Conservation (phyloP, 441 rosid genomes). For the Dalechampia spathulata region DNA sequence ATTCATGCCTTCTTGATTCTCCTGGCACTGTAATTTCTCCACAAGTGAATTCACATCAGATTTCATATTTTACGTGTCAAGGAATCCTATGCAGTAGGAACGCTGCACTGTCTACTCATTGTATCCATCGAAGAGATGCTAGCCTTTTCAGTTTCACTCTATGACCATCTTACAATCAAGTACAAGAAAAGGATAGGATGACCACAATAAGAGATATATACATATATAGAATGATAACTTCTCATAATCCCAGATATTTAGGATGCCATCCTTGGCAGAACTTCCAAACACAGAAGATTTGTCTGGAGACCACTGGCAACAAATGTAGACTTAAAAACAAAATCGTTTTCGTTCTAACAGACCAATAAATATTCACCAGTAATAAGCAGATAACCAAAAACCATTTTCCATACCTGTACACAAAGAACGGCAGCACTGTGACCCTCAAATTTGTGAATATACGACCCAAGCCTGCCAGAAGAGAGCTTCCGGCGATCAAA, state of each 20-base stretch:
- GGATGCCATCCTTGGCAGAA: constrained; percentile 91
- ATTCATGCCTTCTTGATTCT: background rate
- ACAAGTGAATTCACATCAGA: background rate
- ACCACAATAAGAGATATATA: background rate
- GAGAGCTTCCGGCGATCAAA: constrained; percentile 73
- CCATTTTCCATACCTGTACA: no score
- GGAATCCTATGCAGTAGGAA: background rate
- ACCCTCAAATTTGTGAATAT: constrained; percentile 68
- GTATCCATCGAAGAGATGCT: background rate
- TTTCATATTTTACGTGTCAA: background rate
- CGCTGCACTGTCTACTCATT: background rate
- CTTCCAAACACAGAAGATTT: constrained; percentile 90
- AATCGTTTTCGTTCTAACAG: no score
- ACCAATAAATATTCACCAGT: no score
- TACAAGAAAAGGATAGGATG: background rate
- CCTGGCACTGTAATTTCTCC: background rate
- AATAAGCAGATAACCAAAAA: no score
- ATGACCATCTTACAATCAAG: background rate
- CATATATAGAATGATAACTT: constrained; percentile 23
- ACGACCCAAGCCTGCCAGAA: constrained; percentile 63
- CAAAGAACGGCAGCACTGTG: constrained; percentile 86
- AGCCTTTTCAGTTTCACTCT: background rate
- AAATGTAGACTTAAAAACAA: no score
- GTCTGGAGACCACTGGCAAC: constrained; percentile 88
- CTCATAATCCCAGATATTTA: constrained; percentile 86